Conservation (phyloP, 2,329 filamentous ascomycete genomes). For the Calycina herbarum region DNA sequence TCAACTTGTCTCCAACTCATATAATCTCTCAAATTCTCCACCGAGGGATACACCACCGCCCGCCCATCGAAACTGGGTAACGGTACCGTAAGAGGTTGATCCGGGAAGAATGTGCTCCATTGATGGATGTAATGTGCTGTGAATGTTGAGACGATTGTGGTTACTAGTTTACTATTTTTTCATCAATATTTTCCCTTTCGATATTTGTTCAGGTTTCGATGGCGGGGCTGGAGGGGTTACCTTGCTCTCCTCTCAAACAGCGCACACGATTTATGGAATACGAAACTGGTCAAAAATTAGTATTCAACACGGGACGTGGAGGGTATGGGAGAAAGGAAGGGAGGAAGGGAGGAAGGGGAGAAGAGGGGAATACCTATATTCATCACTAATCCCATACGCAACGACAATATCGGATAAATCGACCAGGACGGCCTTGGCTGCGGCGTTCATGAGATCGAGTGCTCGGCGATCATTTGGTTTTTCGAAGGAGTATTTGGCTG, state of each 20-base stretch:
- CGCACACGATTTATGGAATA: conserved; percentile 78
- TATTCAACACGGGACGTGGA: conserved; percentile 4
- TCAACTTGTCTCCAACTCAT: conserved; percentile 97
- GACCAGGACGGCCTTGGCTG: conserved; percentile 79
- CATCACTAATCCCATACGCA: conserved; percentile 92
- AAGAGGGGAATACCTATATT: conserved; percentile 65
- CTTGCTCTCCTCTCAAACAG: conserved; percentile 85
- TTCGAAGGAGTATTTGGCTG: conserved; percentile 76
- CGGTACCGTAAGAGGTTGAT: conserved; percentile 67
- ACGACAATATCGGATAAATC: conserved; percentile 83
- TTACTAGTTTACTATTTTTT: conserved; percentile 74
- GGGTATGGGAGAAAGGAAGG: neutral
- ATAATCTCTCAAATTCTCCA: conserved; percentile 85
- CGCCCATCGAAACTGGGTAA: conserved; percentile 91
- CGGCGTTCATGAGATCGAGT: conserved; percentile 90
- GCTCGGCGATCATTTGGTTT: conserved; percentile 92
- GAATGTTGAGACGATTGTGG: conserved; percentile 89
- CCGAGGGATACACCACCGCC: conserved; percentile 84
- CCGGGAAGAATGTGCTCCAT: conserved; percentile 76
- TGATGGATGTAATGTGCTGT: conserved; percentile 84
- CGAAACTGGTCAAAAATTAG: conserved; percentile 60
- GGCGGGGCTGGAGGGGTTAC: conserved; percentile 42
- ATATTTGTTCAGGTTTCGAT: neutral
- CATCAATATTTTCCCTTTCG: conserved; percentile 15
- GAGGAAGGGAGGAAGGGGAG: neutral